A percentile compares a stretch with the other conserved stretches of the same genome.
phyloP scores from a whole-genome alignment of 768 basidiomycete genomes.

The Obba rivulosa region DNA sequence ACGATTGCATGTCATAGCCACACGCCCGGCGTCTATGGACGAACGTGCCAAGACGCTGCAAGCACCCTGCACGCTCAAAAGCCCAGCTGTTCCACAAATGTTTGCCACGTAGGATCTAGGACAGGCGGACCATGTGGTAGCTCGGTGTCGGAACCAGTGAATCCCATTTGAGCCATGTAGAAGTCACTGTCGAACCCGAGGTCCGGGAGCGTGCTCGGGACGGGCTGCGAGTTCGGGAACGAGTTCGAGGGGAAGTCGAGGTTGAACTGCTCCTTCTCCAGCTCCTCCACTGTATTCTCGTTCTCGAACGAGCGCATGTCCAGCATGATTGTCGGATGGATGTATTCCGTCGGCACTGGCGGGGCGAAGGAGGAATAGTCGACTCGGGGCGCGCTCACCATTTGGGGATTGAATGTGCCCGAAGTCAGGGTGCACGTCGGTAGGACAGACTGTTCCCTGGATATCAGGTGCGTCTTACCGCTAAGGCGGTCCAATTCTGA shows the following conservation, averaged over 20 bases:
- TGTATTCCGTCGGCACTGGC: constrained; percentile 15
- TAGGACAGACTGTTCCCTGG: constrained; percentile 2
- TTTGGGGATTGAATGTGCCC: background rate
- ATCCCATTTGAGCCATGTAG: background rate
- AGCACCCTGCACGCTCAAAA: constrained; percentile 22
- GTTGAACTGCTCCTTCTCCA: constrained; percentile 12
- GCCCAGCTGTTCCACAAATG: constrained; percentile 65
- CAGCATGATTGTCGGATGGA: constrained; percentile 50
- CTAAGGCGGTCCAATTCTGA: constrained; percentile 29
- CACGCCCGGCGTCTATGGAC: background rate
- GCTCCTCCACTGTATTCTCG: constrained; percentile 16
- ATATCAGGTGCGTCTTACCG: constrained; percentile 26
- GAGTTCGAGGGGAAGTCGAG: constrained; percentile 24
- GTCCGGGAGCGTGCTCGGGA: constrained; percentile 7
- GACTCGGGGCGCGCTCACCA: no score
- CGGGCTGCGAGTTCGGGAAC: constrained; percentile 11
- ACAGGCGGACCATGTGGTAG: constrained; percentile 25
- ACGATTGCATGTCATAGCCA: background rate
- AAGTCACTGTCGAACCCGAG: constrained; percentile 4
- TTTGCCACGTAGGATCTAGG: constrained; percentile 61
- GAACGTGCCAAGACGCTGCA: background rate
- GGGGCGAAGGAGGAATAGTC: constrained; percentile 1
- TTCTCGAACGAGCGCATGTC: constrained; percentile 45
- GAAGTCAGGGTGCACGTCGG: background rate
- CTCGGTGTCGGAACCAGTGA: background rate